These are phyloP conservation scores for Ceratocystis smalleyi DNA, from an alignment of 2,329 filamentous ascomycete species.

Conservation along the genomic window DNA sequence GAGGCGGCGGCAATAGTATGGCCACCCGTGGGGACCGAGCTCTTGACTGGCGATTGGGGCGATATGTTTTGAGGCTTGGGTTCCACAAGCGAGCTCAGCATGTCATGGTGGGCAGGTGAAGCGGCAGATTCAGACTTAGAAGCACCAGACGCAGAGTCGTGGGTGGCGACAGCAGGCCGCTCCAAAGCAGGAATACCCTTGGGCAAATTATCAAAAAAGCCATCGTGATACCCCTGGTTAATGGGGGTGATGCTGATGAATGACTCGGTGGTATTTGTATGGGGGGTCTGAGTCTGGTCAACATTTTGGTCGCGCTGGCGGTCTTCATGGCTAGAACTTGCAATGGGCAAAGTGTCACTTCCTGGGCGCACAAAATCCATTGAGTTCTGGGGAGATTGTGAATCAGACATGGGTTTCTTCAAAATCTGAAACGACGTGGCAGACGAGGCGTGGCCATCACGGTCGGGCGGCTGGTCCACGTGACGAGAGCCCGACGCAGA, in stretches of 20 bases:
- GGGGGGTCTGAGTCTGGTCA: constrained; percentile 22
- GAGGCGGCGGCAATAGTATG: neutral
- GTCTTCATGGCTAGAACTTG: constrained; percentile 31
- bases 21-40: neutral
- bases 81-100: constrained; percentile 15
- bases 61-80: constrained; percentile 13
- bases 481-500: constrained; percentile 20
- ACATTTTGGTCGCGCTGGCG: constrained; percentile 27
- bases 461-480: constrained; percentile 15
- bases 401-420: constrained; percentile 32
- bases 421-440: constrained; percentile 32
- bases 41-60: constrained; percentile 4
- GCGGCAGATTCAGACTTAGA: constrained; percentile 4
- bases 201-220: constrained; percentile 6
- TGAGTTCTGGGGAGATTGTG: constrained; percentile 26
- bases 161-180: neutral
- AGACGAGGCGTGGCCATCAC: constrained; percentile 22
- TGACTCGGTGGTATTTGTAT: constrained; percentile 15
- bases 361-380: constrained; percentile 28
- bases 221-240: constrained; percentile 14
- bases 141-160: constrained; percentile 1
- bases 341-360: constrained; percentile 28
- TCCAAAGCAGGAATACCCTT: constrained; percentile 2
- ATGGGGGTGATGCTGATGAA: constrained; percentile 14
- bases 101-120: neutral